Conservation (phyloP, 768 basidiomycete species). For the Punctularia strigosozonata region DNA sequence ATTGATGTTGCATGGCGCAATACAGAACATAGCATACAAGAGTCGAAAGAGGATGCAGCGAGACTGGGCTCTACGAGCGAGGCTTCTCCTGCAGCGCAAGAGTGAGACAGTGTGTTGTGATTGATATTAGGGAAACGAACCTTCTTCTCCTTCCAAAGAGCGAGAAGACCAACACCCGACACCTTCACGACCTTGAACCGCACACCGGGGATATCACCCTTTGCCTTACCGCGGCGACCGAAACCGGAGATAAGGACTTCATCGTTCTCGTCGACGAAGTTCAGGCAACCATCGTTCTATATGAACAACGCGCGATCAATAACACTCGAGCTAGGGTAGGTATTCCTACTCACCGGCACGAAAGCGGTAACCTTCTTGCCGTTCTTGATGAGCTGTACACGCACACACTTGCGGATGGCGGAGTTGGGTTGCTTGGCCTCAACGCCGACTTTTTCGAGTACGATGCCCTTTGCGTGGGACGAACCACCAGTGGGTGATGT, state of each 20-base stretch:
- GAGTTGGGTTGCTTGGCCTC: slow-evolving; percentile 99
- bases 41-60: no score
- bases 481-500: slow-evolving; percentile 99
- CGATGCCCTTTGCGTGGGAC: slow-evolving; percentile 99
- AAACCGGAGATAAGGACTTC: slow-evolving; percentile 99
- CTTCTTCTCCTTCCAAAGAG: slow-evolving; percentile 99
- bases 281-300: slow-evolving; percentile 95
- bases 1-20: no score
- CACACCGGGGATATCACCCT: slow-evolving; percentile 99
- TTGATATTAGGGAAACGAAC: slow-evolving; percentile 26
- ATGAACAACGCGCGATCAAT: background rate
- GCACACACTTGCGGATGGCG: slow-evolving; percentile 99
- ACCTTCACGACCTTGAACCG: slow-evolving; percentile 99
- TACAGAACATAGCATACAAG: no score
- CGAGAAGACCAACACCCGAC: slow-evolving; percentile 95
- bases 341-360: slow-evolving; percentile 66
- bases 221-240: slow-evolving; percentile 99
- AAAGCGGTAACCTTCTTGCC: slow-evolving; percentile 99
- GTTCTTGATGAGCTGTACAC: slow-evolving; percentile 99
- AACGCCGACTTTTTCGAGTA: slow-evolving; percentile 99
- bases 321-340: background rate
- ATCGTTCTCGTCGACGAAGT: slow-evolving; percentile 99
- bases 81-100: slow-evolving; percentile 21
- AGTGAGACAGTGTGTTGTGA: background rate
- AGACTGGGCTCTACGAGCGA: slow-evolving; percentile 16